Evolutionary conservation across 2,329 filamentous ascomycete genomes (phyloP), one percentile per base, ranked within the genome.

Genomic region (Penicillium occitanis): DNA sequence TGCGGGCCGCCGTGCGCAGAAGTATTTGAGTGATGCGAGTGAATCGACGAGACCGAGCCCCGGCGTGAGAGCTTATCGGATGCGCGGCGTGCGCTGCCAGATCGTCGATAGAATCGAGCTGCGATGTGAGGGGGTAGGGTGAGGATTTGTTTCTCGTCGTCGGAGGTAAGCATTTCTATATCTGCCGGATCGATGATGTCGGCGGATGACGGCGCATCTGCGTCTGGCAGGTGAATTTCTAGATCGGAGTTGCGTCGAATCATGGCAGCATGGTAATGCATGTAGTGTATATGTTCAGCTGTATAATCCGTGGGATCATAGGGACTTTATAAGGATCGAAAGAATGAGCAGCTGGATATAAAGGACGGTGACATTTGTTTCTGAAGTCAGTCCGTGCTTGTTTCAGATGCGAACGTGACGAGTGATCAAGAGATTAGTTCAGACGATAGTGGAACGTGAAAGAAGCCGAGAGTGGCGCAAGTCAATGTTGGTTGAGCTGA

Each of bases 31-130:
- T 85, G 83, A 69, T 87, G 86, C 28, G 86, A 88, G 71, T 88
- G 86, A 30, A 85, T 81, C 1, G 87, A 90, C 25, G 87, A 89
- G 4, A 89, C 79, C 8, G 87, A 89, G 75, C 87, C 88, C 67
- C 87, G 84, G 68, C 87, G 86, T 53, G 87, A 89, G 7, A 87
- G 89, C 57, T 85, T 80, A 13, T 85, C 84, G 11, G 87, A 89
- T 33, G 87, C 86, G 74, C 86, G 87, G 63, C 85, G 82, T 62
- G 82, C 84, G 66, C 80, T 81, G 72, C 78, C 83, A 58, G 82
- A 78, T 66, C 84, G 78, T 40, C 78, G 82, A 73, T 86, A 86
- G 77, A 89, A 87, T 71, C 87, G 87, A 67, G 87, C 87, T 70
- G 86, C 86, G 70, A 89, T 84, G 69, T 86, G 85, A 62, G 87